These are phyloP conservation scores for Entomortierella lignicola DNA, from an alignment of 192 early-diverging fungal genomes.

Conservation along the genomic window DNA sequence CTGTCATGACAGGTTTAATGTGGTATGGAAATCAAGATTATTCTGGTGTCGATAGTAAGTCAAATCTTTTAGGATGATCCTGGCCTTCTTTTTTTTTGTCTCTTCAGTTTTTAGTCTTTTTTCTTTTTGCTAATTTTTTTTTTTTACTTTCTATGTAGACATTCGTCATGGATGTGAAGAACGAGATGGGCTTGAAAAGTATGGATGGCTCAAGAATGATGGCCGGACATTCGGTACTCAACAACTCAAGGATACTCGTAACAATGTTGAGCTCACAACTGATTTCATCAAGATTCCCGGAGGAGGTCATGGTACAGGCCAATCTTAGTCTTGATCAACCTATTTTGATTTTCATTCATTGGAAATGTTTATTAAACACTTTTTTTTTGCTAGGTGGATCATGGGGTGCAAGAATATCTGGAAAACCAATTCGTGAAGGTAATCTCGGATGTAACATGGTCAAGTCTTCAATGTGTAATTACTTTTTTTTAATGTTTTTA, in stretches of 20 bases:
- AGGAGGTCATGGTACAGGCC: conserved; percentile 72
- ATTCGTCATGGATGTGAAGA: conserved; percentile 95
- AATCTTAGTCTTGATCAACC: not conserved
- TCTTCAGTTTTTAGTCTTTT: too few relatives aligned
- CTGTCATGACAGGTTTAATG: conserved; percentile 92
- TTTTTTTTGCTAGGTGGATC: conserved; percentile 67
- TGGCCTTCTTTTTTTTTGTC: conserved; percentile 1
- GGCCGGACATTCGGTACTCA: conserved; percentile 86
- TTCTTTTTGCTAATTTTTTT: too few relatives aligned
- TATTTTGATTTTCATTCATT: too few relatives aligned
- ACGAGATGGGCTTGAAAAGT: conserved; percentile 79
- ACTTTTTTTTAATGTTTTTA: too few relatives aligned
- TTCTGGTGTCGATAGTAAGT: conserved; percentile 63
- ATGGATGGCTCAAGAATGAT: conserved; percentile 90
- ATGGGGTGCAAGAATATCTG: conserved; percentile 83
- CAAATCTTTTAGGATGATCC: too few relatives aligned
- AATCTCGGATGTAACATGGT: not conserved
- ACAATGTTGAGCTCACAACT: conserved; percentile 75
- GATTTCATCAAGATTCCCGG: conserved; percentile 80
- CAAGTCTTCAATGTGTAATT: too few relatives aligned
- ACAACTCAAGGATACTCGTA: conserved; percentile 71
- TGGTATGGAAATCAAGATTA: conserved; percentile 84
- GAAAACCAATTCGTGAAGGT: conserved; percentile 68
- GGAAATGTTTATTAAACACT: too few relatives aligned
- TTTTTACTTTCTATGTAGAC: conserved; percentile 53